These are phyloP conservation scores for Acanthamoeba culbertsoni DNA, from an alignment of 208 protist genomes.

Conservation along the genomic window DNA sequence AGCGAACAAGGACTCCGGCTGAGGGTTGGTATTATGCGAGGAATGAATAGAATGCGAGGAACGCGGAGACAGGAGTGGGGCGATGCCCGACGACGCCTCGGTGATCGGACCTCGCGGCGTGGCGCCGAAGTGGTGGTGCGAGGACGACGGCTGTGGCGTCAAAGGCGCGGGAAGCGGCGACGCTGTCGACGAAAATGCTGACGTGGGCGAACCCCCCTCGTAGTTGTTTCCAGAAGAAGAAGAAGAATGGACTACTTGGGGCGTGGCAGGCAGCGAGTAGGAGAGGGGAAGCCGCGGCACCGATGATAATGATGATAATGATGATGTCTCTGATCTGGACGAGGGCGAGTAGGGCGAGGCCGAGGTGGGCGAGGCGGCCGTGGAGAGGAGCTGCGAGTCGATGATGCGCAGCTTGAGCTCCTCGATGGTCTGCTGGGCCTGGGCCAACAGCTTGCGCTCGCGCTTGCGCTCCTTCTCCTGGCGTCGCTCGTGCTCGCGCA, in stretches of 20 bases:
- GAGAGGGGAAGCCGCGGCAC: neutral
- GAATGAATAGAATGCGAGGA: neutral
- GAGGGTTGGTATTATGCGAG: neutral
- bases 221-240: neutral
- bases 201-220: too few species aligned
- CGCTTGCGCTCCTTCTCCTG: conserved; percentile 42
- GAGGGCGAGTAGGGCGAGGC: neutral
- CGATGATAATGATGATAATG: neutral
- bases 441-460: conserved; percentile 24
- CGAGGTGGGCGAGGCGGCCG: neutral
- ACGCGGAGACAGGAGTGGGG: neutral
- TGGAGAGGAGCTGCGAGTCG: neutral
- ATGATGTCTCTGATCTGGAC: neutral
- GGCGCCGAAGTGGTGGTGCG: neutral
- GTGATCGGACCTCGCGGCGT: too few species aligned
- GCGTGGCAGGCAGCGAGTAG: neutral
- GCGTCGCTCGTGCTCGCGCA: conserved; percentile 14
- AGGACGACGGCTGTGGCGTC: neutral
- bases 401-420: conserved; percentile 29
- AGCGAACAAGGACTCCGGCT: neutral
- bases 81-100: too few species aligned
- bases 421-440: conserved; percentile 10
- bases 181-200: too few species aligned
- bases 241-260: neutral
- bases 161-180: neutral